phyloP scores from a whole-genome alignment of 1,139 yeast species.

The Yamadazyma triangularis region DNA sequence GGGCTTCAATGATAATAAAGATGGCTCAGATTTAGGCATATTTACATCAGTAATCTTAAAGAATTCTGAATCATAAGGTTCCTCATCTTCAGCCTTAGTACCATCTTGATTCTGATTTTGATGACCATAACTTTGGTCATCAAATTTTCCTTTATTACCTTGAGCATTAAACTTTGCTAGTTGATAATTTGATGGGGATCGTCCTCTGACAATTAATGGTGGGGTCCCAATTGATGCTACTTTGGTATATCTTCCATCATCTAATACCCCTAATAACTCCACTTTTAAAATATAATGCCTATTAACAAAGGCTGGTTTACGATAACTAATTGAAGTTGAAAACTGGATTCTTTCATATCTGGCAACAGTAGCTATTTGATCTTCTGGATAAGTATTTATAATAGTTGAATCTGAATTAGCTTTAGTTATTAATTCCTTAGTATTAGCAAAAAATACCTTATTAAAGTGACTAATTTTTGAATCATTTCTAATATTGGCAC shows the following conservation, averaged over 20 bases:
- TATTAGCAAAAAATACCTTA: constrained; percentile 41
- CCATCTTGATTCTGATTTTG: too few relatives aligned
- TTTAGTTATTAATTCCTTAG: constrained; percentile 15
- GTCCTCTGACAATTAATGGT: constrained; percentile 36
- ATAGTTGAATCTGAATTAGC: constrained; percentile 16
- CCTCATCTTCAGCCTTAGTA: constrained; percentile 1
- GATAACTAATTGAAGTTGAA: constrained; percentile 23
- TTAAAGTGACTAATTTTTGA: constrained; percentile 51
- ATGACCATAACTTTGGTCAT: too few relatives aligned
- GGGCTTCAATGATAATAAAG: too few relatives aligned
- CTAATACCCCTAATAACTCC: constrained; percentile 27
- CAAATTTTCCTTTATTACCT: too few relatives aligned
- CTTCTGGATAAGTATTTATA: constrained; percentile 28
- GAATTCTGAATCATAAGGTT: too few relatives aligned
- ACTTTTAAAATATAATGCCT: constrained; percentile 29
- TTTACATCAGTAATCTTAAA: too few relatives aligned
- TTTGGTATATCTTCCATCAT: constrained; percentile 20
- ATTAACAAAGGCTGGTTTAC: constrained; percentile 20
- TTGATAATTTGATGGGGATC: constrained; percentile 39
- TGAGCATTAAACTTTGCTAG: constrained; percentile 3
- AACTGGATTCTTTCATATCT: constrained; percentile 44
- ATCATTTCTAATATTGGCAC: constrained; percentile 38
- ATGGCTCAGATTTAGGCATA: too few relatives aligned
- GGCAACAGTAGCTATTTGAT: constrained; percentile 32
- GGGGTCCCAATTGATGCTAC: constrained; percentile 35